Evolutionary conservation across 2,329 filamentous ascomycete genomes (phyloP).

Genomic region (Trichophyton rubrum): DNA sequence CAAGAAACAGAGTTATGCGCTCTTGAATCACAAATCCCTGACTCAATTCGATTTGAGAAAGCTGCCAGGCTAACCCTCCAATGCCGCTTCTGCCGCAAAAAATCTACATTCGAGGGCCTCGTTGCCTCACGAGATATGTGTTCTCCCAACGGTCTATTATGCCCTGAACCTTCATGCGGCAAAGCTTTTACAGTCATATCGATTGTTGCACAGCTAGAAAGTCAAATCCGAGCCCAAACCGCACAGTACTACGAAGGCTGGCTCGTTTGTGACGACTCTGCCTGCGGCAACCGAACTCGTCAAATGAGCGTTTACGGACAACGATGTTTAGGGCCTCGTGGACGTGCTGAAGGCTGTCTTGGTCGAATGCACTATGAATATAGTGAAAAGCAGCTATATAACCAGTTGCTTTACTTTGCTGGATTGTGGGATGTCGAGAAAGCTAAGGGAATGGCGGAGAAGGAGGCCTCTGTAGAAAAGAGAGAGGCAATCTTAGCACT

Average conservation of each 20-base stretch:
- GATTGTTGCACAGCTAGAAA: conserved; percentile 75
- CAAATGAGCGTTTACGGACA: conserved; percentile 90
- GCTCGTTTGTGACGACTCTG: conserved; percentile 78
- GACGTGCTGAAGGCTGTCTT: conserved; percentile 69
- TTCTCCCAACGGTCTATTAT: conserved; percentile 62
- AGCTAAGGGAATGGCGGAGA: conserved; percentile 45
- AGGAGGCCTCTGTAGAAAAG: conserved; percentile 40
- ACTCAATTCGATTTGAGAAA: conserved; percentile 76
- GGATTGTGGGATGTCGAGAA: conserved; percentile 83
- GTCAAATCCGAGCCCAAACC: conserved; percentile 64
- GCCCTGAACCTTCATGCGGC: conserved; percentile 51
- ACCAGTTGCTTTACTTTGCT: conserved; percentile 81
- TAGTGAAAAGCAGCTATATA: conserved; percentile 81
- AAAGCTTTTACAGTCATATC: conserved; percentile 55
- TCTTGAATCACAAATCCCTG: conserved; percentile 86
- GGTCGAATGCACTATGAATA: conserved; percentile 84
- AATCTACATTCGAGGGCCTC: conserved; percentile 66
- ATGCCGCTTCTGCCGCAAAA: conserved; percentile 66
- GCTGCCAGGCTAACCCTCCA: conserved; percentile 63
- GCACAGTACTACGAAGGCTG: conserved; percentile 84
- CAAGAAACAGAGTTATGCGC: conserved; percentile 65
- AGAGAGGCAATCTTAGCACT: conserved; percentile 57
- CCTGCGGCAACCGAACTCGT: conserved; percentile 74
- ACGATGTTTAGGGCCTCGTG: conserved; percentile 75
- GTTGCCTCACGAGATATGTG: conserved; percentile 46